Evolutionary conservation across 2,329 filamentous ascomycete genomes (phyloP).

Genomic region (Claviceps lovelessii): DNA sequence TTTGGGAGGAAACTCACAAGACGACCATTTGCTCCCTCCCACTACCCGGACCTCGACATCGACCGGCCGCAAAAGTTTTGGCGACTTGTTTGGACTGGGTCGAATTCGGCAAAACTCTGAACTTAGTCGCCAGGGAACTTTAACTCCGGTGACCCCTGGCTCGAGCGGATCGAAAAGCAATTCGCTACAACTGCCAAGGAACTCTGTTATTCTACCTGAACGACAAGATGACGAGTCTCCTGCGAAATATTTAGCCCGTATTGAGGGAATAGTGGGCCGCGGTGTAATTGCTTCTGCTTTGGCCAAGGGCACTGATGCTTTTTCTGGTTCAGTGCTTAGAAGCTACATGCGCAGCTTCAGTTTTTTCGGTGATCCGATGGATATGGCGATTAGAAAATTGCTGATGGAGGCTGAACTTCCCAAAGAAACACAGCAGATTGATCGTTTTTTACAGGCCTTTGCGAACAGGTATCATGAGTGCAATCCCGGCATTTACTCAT

Average conservation of each 20-base stretch:
- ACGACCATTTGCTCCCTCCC: conserved; percentile 53
- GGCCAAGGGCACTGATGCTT: conserved; percentile 74
- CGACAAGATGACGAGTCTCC: conserved; percentile 79
- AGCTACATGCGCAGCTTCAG: conserved; percentile 93
- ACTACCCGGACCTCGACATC: conserved; percentile 68
- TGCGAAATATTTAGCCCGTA: conserved; percentile 69
- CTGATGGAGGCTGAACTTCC: conserved; percentile 93
- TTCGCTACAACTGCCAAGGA: conserved; percentile 63
- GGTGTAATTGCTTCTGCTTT: conserved; percentile 74
- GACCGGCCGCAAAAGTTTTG: conserved; percentile 85
- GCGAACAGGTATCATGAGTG: conserved; percentile 96
- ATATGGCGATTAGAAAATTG: conserved; percentile 92
- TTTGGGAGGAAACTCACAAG: conserved; percentile 55
- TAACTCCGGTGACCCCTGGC: conserved; percentile 54
- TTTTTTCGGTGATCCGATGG: conserved; percentile 93
- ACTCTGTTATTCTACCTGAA: conserved; percentile 58
- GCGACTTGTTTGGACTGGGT: conserved; percentile 67
- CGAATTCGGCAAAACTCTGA: conserved; percentile 75
- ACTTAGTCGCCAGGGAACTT: conserved; percentile 52
- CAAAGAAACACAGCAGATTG: conserved; percentile 96
- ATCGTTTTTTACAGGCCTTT: conserved; percentile 84
- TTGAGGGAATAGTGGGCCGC: conserved; percentile 67
- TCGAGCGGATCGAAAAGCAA: conserved; percentile 65
- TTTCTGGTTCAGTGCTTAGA: conserved; percentile 67
- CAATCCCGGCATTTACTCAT: conserved; percentile 87